Base-by-base conservation (phyloP, 805 yeast genomes). In the Candida manassasensis region DNA sequence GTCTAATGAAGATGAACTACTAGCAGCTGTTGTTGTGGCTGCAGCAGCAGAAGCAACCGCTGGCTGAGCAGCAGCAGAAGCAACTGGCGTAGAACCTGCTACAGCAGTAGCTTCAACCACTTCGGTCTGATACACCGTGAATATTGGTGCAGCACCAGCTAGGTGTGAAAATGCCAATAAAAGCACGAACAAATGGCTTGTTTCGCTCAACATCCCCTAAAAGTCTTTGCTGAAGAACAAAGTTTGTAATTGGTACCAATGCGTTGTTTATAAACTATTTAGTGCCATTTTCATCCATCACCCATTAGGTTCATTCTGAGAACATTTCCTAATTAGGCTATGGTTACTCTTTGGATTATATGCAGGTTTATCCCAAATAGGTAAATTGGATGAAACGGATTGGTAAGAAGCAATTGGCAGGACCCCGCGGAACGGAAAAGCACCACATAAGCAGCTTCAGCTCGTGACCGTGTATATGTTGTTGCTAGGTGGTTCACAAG, bases 101-200 rank as follows among this genome's bases (percentile, higher is more conserved):
- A 36, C 36, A 3, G 42, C 41, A 5, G 46, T 43, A 9, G 30
- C 42, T 12, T 27, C 19, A 11, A 32, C 32, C 10, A 35, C 30
- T 16, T 40, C 22, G 5, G 45, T 29, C 41, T 53, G 45, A 28
- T 35, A 48, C 4, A 53, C 47, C 8, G 58, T 55, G n/a, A 50
- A 49, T 12, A 52, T 42, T 3, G 59, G 57, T n/a, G 57, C 59
- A 8, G 47, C 47, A 17, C 27, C 38, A 4, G 34, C 42, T 5
- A 22, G 27, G 9, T 24, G 38, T 36, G 22, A 32, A 32, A 24
- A 11, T 7, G 27, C 27, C 13, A 32, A 18, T 8, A 21, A 30
- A 30, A 30, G 27, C 21, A 30, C 18, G 6, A 17, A 7, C 4
- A 13, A 11, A 19, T 15, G 14, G n/a, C 10, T 27, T 15, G 6